These are phyloP conservation scores for Nicotiana tomentosiformis DNA, from an alignment of 257 asterid species.

Conservation along the genomic window DNA sequence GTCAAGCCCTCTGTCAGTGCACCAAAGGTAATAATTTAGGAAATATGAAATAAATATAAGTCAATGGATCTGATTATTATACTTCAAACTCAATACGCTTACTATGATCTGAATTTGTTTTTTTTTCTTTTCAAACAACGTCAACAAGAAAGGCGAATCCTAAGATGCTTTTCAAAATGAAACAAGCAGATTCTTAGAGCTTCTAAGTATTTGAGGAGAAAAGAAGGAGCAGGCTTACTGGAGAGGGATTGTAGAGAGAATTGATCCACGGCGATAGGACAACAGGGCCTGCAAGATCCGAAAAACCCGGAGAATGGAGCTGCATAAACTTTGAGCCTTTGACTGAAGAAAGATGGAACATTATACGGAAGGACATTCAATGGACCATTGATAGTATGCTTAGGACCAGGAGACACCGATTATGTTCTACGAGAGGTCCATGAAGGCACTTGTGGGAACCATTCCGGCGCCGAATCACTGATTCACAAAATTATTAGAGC, in stretches of 20 bases:
- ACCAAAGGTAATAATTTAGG: not conserved
- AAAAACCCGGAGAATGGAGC: not conserved
- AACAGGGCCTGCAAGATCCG: conserved; percentile 1
- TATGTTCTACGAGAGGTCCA: no score
- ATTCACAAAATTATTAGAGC: no score
- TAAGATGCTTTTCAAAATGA: not conserved
- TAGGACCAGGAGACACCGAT: no score
- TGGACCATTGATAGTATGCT: no score
- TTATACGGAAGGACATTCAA: no score
- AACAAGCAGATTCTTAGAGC: not conserved
- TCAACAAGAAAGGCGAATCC: not conserved
- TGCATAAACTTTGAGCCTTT: no score
- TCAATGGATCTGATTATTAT: not conserved
- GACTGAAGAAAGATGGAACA: no score
- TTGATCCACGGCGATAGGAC: conserved; percentile 9
- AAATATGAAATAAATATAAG: not conserved
- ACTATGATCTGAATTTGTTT: not conserved
- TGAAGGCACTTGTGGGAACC: no score
- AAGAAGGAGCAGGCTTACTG: not conserved
- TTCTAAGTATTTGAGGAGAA: not conserved
- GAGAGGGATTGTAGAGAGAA: not conserved
- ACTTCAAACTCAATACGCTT: not conserved
- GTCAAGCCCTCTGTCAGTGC: conserved; percentile 22
- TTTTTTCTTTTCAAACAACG: not conserved
- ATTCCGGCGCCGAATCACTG: no score